Conservation (phyloP, 441 rosid genomes). For the Viola pubescens region DNA sequence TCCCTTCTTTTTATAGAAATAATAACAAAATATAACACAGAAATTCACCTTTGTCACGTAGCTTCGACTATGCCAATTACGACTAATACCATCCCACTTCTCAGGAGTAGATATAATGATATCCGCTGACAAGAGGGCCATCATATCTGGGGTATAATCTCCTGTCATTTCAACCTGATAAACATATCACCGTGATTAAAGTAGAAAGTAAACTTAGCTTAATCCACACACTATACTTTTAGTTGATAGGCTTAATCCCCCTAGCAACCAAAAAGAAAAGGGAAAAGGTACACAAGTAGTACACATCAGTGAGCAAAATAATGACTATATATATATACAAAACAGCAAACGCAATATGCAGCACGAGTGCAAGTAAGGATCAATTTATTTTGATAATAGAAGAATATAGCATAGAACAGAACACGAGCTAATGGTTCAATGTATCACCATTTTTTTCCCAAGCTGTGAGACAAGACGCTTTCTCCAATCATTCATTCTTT, state of each 20-base stretch:
- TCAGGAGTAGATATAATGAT: constrained; percentile 98
- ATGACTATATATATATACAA: background rate
- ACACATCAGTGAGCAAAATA: background rate
- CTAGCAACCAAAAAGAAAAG: background rate
- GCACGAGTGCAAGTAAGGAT: too few relatives aligned
- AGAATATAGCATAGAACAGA: too few relatives aligned
- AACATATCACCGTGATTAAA: constrained; percentile 1
- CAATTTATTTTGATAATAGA: too few relatives aligned
- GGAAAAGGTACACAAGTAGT: background rate
- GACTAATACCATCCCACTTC: constrained; percentile 99
- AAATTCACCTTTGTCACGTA: constrained; percentile 82
- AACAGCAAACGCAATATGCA: too few relatives aligned
- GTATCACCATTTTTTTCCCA: constrained; percentile 82
- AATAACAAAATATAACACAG: constrained; percentile 11
- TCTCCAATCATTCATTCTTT: constrained; percentile 98
- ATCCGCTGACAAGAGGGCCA: constrained; percentile 96
- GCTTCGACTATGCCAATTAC: constrained; percentile 98
- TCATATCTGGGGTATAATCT: constrained; percentile 97
- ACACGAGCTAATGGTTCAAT: constrained; percentile 14
- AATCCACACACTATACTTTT: too few relatives aligned
- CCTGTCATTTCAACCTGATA: constrained; percentile 99
- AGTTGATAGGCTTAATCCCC: background rate
- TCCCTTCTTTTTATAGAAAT: background rate
- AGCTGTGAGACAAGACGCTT: constrained; percentile 79
- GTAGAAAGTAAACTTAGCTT: background rate